Conservation (phyloP, 768 basidiomycete genomes). For the Mycena kentingensis region DNA sequence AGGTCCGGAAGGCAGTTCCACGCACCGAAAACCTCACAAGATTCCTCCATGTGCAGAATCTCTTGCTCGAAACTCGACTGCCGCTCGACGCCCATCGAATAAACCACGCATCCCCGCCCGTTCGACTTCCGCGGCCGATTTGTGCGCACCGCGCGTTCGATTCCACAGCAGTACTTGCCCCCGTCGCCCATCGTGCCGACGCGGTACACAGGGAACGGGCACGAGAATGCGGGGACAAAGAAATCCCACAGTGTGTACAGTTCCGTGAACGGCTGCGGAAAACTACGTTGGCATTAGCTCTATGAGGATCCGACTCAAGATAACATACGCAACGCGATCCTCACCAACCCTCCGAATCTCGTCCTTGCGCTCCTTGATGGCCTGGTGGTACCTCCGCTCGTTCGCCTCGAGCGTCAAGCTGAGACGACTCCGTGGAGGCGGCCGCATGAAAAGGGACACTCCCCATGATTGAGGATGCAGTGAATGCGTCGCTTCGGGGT, state of each 20-base stretch:
- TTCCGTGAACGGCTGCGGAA: slow-evolving; percentile 1
- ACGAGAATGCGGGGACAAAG: slow-evolving; percentile 32
- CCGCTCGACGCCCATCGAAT: slow-evolving; percentile 46
- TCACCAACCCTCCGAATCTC: background rate
- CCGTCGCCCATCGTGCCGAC: slow-evolving; percentile 50
- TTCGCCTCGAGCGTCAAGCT: slow-evolving; percentile 3
- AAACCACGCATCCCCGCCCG: slow-evolving; percentile 44
- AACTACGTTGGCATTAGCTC: background rate
- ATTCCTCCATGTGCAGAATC: slow-evolving; percentile 30
- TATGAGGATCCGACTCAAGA: background rate
- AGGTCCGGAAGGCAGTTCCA: background rate
- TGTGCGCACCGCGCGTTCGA: slow-evolving; percentile 43
- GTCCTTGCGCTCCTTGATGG: slow-evolving; percentile 4
- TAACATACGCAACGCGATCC: background rate
- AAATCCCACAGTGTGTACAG: slow-evolving; percentile 31
- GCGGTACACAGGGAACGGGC: slow-evolving; percentile 29
- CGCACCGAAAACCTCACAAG: slow-evolving; percentile 39
- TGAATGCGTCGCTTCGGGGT: background rate
- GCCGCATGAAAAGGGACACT: background rate
- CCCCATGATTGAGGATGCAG: background rate
- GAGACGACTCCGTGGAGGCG: background rate
- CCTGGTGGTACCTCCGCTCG: slow-evolving; percentile 13
- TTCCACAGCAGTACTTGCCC: slow-evolving; percentile 54
- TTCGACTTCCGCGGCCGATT: slow-evolving; percentile 20
- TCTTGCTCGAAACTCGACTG: slow-evolving; percentile 50